phyloP scores from a whole-genome alignment of 306 rosid genomes.

The Pterocarpus macrocarpus region DNA sequence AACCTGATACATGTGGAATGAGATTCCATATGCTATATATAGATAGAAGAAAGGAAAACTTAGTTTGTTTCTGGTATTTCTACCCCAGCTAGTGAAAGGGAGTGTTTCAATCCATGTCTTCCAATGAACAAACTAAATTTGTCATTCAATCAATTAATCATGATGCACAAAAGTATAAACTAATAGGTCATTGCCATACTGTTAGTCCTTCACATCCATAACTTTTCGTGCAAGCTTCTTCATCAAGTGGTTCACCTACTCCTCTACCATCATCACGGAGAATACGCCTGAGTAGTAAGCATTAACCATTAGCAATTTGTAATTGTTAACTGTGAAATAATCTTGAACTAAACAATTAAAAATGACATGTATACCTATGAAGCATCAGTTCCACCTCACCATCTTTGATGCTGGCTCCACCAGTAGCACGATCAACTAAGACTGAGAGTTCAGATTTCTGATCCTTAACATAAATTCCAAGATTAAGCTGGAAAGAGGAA shows the following conservation, averaged over 20 bases:
- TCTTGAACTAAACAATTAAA: slow-evolving; percentile 12
- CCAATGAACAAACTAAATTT: neutral
- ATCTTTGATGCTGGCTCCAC: slow-evolving; percentile 84
- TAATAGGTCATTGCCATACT: slow-evolving; percentile 45
- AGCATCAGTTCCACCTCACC: slow-evolving; percentile 93
- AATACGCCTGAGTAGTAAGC: slow-evolving; percentile 65
- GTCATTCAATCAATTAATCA: neutral
- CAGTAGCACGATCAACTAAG: slow-evolving; percentile 89
- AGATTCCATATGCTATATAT: neutral
- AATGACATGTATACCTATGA: slow-evolving; percentile 66
- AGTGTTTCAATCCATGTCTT: neutral
- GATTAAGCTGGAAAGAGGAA: slow-evolving; percentile 69
- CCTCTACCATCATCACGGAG: slow-evolving; percentile 72
- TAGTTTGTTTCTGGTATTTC: neutral
- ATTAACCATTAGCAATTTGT: slow-evolving; percentile 11
- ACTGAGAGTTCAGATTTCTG: slow-evolving; percentile 79
- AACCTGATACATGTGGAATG: slow-evolving; percentile 56
- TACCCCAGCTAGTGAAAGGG: neutral
- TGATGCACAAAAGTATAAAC: slow-evolving; percentile 6
- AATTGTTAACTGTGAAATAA: neutral
- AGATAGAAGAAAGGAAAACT: slow-evolving; percentile 14
- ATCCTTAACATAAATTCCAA: slow-evolving; percentile 79
- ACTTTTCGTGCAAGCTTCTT: slow-evolving; percentile 60
- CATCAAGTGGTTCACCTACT: slow-evolving; percentile 86
- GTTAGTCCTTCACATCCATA: slow-evolving; percentile 63